phyloP scores from a whole-genome alignment of 306 rosid genomes.

The Quercus variabilis region DNA sequence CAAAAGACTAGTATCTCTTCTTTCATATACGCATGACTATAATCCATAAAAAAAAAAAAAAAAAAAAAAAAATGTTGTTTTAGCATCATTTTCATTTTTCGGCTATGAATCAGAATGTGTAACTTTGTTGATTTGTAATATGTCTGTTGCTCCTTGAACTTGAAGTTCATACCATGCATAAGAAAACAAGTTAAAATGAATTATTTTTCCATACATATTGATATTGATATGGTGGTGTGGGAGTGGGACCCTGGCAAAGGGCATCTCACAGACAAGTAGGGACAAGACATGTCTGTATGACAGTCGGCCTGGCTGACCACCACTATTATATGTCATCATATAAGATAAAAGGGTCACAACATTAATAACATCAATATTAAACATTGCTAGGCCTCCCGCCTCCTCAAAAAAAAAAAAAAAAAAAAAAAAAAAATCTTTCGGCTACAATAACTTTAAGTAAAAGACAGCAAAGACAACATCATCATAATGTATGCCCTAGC shows the following conservation, averaged over 20 bases:
- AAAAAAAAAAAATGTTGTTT: no score
- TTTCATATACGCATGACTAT: no score
- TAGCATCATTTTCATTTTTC: not conserved
- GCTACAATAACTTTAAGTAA: slow-evolving; percentile 17
- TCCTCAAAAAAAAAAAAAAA: no score
- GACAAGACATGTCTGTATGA: slow-evolving; percentile 36
- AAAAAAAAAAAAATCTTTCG: not conserved
- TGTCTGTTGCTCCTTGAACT: not conserved
- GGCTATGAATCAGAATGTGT: not conserved
- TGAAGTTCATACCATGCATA: not conserved
- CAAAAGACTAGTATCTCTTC: no score
- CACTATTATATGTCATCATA: slow-evolving; percentile 20
- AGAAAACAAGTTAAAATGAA: slow-evolving; percentile 17
- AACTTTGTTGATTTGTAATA: not conserved
- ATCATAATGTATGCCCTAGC: slow-evolving; percentile 19
- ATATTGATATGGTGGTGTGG: slow-evolving; percentile 5
- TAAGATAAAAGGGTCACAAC: not conserved
- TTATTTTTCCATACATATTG: slow-evolving; percentile 13
- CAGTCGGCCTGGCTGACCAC: slow-evolving; percentile 33
- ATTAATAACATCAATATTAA: not conserved
- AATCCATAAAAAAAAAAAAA: no score
- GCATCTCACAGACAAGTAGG: slow-evolving; percentile 52
- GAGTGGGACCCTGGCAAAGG: slow-evolving; percentile 44
- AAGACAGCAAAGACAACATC: slow-evolving; percentile 35
- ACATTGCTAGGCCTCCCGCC: not conserved